Base-by-base conservation (phyloP, 768 basidiomycete genomes). In the Lentinula raphanica region DNA sequence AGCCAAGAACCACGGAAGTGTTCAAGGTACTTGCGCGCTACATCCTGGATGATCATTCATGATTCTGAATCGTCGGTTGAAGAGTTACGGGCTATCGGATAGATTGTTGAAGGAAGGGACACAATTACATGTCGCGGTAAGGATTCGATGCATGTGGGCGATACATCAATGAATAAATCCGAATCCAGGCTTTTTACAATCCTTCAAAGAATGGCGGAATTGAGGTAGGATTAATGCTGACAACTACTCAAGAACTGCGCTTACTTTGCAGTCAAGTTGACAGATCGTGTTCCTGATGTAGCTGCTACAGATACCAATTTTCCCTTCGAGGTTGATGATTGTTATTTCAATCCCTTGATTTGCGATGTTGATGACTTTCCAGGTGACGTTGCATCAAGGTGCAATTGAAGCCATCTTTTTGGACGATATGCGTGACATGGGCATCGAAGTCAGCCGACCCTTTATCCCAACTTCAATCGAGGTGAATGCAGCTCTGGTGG, bases 1-100 rank as follows among this genome's bases (percentile, higher is more conserved):
- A 81, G 64, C 82, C 82, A 3, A 68, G 82, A 53, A 81, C 78
- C 2, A 71, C 79, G 7, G 80, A 82, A 68, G 79, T 85, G 2
- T 67, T 85, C 15, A 79, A 83, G 75, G 82, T 80, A 35, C 19
- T 29, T 23, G 17, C 3, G 8, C 13, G n/a, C 40, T 42, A 35
- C 28, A 3, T 23, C 19, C 15, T 50, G 40, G 8, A n/a, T 21
- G 19, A 21, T 42, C n/a, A 21, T 19, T 8, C 15, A 11, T 15
- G 32, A 49, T 27, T 57, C n/a, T 36, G 5, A n/a, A 8, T 28
- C 4, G 31, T 46, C n/a, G n/a, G n/a, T 23, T 17, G 31, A 53
- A 91, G 88, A 92, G 88, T 60, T 91, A 92, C 70, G 90, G 89
- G 5, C 77, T 92, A 5, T 86, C 81, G 0, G 84, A 89, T 17